Conservation (phyloP, 2,329 filamentous ascomycete species). For the Graphium sp. region DNA sequence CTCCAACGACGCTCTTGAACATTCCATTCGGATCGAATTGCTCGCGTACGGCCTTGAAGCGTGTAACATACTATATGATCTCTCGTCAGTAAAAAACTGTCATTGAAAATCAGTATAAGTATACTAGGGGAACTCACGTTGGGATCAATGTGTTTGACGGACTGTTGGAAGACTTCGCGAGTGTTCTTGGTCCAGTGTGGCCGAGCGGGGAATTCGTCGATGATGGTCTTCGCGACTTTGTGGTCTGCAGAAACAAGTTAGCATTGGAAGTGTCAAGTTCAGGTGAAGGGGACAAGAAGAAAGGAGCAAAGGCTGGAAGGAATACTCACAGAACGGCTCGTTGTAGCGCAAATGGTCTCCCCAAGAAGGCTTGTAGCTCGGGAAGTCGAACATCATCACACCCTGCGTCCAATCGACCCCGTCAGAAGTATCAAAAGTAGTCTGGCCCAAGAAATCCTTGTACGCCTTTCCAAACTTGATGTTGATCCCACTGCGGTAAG, state of each 20-base stretch:
- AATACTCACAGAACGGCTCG: conserved; percentile 26
- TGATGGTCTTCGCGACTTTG: conserved; percentile 24
- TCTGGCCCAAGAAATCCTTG: conserved; percentile 30
- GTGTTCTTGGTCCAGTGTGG: conserved; percentile 39
- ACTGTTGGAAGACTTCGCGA: conserved; percentile 23
- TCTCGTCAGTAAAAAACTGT: not conserved
- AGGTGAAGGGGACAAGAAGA: too few species aligned
- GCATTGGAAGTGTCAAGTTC: too few species aligned
- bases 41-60: conserved; percentile 29
- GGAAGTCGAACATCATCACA: conserved; percentile 37
- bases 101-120: not conserved
- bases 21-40: conserved; percentile 28
- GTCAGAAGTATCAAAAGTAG: conserved; percentile 27
- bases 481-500: conserved; percentile 33
- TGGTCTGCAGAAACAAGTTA: too few species aligned
- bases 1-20: conserved; percentile 27
- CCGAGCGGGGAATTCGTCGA: conserved; percentile 30
- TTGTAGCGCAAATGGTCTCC: conserved; percentile 30
- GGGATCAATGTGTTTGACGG: conserved; percentile 28
- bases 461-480: conserved; percentile 33
- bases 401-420: conserved; percentile 30
- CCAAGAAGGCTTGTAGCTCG: conserved; percentile 23
- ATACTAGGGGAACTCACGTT: conserved; percentile 12
- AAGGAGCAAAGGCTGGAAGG: not conserved
- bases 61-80: conserved; percentile 16